A percentile compares a stretch with the other conserved stretches of the same genome.
Conservation (phyloP, 768 basidiomycete species). For the Kwoniella bestiolae region DNA sequence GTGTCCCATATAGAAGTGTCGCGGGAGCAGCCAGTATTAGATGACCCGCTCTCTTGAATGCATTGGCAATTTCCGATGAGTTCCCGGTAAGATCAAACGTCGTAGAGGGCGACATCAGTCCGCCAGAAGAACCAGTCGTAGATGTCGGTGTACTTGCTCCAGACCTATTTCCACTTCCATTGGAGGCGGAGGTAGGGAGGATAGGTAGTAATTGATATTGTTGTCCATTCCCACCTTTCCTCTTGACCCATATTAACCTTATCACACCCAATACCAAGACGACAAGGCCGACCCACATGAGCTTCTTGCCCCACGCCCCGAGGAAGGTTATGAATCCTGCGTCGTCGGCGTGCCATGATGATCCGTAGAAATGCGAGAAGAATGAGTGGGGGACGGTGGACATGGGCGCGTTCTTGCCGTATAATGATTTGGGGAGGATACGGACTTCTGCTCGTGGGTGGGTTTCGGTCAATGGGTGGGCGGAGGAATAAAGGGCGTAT, state of each 20-base stretch:
- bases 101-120: slow-evolving; percentile 9
- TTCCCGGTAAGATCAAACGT: slow-evolving; percentile 19
- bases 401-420: slow-evolving; percentile 90
- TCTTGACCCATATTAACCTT: slow-evolving; percentile 58
- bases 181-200: slow-evolving; percentile 24
- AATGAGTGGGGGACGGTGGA: slow-evolving; percentile 86
- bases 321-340: slow-evolving; percentile 96
- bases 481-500: slow-evolving; percentile 74
- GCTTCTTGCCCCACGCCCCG: slow-evolving; percentile 78
- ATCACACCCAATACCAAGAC: slow-evolving; percentile 73
- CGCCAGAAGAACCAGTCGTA: slow-evolving; percentile 12
- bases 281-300: slow-evolving; percentile 82
- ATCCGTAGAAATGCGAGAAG: slow-evolving; percentile 97
- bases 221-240: slow-evolving; percentile 3
- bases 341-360: slow-evolving; percentile 97
- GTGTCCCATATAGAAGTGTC: slow-evolving; percentile 28
- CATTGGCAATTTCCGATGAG: slow-evolving; percentile 34
- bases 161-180: background rate
- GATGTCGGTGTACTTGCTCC: slow-evolving; percentile 17
- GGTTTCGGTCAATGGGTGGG: slow-evolving; percentile 60
- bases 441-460: slow-evolving; percentile 74
- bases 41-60: slow-evolving; percentile 42
- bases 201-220: slow-evolving; percentile 37
- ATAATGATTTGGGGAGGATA: slow-evolving; percentile 92
- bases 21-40: slow-evolving; percentile 47